These are phyloP conservation scores for Setaria viridis DNA, from an alignment of 202 grass and related monocot genomes.

Conservation along the genomic window DNA sequence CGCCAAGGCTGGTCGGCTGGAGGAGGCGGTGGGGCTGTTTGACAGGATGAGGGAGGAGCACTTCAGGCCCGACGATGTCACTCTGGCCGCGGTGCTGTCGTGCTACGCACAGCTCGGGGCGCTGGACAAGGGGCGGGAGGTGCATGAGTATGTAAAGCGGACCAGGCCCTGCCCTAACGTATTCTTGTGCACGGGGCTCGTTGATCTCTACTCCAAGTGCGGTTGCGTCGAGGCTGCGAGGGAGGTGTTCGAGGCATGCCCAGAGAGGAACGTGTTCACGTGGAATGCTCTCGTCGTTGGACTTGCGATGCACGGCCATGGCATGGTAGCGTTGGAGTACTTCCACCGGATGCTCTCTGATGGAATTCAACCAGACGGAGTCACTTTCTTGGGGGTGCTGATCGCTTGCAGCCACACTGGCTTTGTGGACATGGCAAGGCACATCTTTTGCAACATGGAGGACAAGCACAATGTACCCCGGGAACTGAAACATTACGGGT, in stretches of 20 bases:
- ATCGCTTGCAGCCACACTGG: constrained; percentile 69
- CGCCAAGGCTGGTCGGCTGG: constrained; percentile 14
- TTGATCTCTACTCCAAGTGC: constrained; percentile 71
- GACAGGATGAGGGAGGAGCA: constrained; percentile 49
- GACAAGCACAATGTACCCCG: constrained; percentile 29
- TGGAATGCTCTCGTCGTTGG: constrained; percentile 73
- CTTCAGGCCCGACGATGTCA: constrained; percentile 53
- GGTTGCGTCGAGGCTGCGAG: constrained; percentile 43
- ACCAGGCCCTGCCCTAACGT: constrained; percentile 48
- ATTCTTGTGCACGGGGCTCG: constrained; percentile 56
- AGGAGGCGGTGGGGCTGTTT: constrained; percentile 52
- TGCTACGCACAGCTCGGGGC: constrained; percentile 63
- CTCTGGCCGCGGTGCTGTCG: constrained; percentile 55
- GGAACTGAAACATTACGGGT: constrained; percentile 78
- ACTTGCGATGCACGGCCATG: constrained; percentile 67
- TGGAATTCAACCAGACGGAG: constrained; percentile 52
- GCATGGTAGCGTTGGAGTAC: constrained; percentile 50
- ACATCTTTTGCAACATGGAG: constrained; percentile 66
- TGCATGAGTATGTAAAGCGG: constrained; percentile 58
- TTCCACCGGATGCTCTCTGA: constrained; percentile 51
- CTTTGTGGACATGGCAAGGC: constrained; percentile 53
- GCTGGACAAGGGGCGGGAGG: constrained; percentile 53
- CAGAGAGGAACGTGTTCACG: constrained; percentile 52
- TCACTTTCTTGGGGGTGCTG: constrained; percentile 61
- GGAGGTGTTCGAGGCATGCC: constrained; percentile 52